Evolutionary conservation across 2,329 filamentous ascomycete species (phyloP).

Genomic region (Exophiala sp.): DNA sequence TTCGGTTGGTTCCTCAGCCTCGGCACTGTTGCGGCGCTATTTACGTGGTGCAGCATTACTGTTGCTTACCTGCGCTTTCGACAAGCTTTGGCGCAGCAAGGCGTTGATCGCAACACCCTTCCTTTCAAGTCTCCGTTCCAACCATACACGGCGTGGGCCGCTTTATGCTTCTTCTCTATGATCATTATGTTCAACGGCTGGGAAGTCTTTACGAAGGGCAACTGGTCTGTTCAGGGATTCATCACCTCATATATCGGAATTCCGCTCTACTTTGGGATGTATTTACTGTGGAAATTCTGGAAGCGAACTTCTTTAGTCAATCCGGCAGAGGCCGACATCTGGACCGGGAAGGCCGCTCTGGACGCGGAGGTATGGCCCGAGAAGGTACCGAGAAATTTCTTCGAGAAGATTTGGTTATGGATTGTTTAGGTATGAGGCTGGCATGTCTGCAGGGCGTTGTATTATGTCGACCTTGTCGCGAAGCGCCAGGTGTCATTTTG

Average conservation of each 20-base stretch:
- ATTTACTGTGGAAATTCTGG: slow-evolving; percentile 34
- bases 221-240: slow-evolving; percentile 39
- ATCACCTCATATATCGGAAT: slow-evolving; percentile 47
- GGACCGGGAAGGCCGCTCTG: slow-evolving; percentile 34
- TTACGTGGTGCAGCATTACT: slow-evolving; percentile 50
- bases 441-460: too few relatives aligned
- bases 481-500: not conserved
- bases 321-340: slow-evolving; percentile 32
- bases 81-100: slow-evolving; percentile 40
- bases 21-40: slow-evolving; percentile 46
- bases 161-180: slow-evolving; percentile 50
- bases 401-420: slow-evolving; percentile 37
- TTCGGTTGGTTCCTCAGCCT: slow-evolving; percentile 49
- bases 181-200: slow-evolving; percentile 66
- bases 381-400: slow-evolving; percentile 32
- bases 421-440: slow-evolving; percentile 20
- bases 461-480: too few relatives aligned
- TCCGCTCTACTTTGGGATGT: slow-evolving; percentile 40
- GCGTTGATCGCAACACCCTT: slow-evolving; percentile 33
- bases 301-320: slow-evolving; percentile 32
- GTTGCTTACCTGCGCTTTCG: slow-evolving; percentile 47
- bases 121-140: slow-evolving; percentile 44
- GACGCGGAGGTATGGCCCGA: slow-evolving; percentile 34
- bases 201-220: slow-evolving; percentile 31
- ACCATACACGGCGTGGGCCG: slow-evolving; percentile 61